Percentiles rank a stretch among this genome's conserved stretches.
These are phyloP conservation scores for Capsicum chinense DNA, from an alignment of 257 asterid species.

Conservation along the genomic window DNA sequence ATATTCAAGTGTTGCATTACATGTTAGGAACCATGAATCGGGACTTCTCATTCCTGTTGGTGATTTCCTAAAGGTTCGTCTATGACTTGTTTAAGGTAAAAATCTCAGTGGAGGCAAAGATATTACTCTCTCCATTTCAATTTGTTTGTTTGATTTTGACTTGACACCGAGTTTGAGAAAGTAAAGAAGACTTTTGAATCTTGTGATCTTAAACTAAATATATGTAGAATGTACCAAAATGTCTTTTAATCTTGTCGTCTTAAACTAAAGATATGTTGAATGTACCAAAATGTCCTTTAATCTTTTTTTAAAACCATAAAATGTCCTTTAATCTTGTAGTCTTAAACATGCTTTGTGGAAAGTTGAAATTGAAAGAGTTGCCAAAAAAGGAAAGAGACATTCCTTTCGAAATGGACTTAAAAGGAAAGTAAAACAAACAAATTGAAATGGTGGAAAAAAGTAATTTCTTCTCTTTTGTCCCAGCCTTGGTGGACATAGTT, in stretches of 20 bases:
- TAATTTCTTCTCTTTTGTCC: neutral
- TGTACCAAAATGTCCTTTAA: neutral
- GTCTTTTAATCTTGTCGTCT: neutral
- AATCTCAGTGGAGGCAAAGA: neutral
- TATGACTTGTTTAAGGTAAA: conserved; percentile 1
- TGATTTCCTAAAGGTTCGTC: neutral
- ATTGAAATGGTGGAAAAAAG: neutral
- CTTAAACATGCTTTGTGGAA: neutral
- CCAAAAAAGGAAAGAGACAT: neutral
- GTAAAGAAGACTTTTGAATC: neutral
- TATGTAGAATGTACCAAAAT: neutral
- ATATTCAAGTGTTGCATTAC: neutral
- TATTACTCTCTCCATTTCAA: neutral
- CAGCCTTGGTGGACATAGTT: neutral
- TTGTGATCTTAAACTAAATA: neutral
- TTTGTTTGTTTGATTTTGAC: neutral
- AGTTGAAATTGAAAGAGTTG: neutral
- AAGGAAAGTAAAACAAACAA: neutral
- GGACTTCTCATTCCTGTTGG: conserved; percentile 3
- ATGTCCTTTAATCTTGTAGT: neutral
- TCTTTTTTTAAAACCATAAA: neutral
- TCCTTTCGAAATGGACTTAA: neutral
- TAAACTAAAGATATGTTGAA: neutral
- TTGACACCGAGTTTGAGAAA: neutral
- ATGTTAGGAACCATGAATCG: neutral